Conservation (phyloP, 2,329 filamentous ascomycete species). For the Fragosphaeria purpurea region DNA sequence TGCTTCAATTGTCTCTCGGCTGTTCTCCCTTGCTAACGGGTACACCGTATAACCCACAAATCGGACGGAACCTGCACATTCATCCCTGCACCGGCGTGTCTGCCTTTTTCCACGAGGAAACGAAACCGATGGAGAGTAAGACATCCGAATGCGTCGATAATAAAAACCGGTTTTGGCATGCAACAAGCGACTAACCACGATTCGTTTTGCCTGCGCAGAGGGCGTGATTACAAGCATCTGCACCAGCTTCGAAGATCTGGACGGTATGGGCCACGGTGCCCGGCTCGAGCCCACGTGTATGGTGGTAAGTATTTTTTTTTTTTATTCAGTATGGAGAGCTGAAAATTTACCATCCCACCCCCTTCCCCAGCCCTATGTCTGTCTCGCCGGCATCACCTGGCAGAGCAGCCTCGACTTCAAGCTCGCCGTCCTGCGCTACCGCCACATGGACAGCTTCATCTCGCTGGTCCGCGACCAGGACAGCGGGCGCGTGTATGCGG, state of each 20-base stretch:
- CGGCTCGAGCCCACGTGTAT: slow-evolving; percentile 73
- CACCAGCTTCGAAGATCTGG: slow-evolving; percentile 69
- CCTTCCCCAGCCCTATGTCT: slow-evolving; percentile 47
- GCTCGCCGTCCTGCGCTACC: slow-evolving; percentile 55
- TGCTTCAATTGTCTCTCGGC: no score
- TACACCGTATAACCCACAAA: slow-evolving; percentile 54
- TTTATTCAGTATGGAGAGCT: no score
- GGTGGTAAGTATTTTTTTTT: slow-evolving; percentile 33
- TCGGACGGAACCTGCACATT: slow-evolving; percentile 71
- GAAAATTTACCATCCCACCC: neutral
- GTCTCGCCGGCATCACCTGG: slow-evolving; percentile 57
- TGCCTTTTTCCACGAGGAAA: slow-evolving; percentile 59
- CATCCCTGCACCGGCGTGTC: slow-evolving; percentile 58
- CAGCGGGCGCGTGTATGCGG: slow-evolving; percentile 61
- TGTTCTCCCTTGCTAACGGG: no score
- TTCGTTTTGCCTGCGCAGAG: slow-evolving; percentile 32
- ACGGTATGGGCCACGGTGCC: slow-evolving; percentile 67
- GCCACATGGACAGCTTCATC: slow-evolving; percentile 63
- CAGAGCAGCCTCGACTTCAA: slow-evolving; percentile 61
- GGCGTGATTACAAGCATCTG: slow-evolving; percentile 72
- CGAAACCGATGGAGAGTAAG: slow-evolving; percentile 55
- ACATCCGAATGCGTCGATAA: neutral
- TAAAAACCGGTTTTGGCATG: no score
- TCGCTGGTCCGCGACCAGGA: slow-evolving; percentile 67
- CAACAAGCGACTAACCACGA: no score